Percentiles rank a stretch among this genome's conserved stretches.
Evolutionary conservation across 176 grass and related monocot species (phyloP).

Genomic region (Poa pratensis): DNA sequence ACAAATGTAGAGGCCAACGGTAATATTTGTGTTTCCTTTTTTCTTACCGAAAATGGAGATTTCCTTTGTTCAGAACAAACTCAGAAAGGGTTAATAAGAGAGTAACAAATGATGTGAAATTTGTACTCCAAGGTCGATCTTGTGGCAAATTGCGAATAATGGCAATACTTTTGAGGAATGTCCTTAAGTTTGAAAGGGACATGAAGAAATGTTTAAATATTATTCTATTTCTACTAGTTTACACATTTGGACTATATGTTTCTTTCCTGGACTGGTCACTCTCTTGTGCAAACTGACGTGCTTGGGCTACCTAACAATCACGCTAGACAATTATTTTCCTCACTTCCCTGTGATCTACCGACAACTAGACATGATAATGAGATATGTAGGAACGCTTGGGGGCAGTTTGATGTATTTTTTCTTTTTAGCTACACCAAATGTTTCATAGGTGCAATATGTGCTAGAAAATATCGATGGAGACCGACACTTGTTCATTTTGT

Average conservation of each 20-base stretch:
- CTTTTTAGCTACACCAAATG: neutral
- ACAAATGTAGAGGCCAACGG: neutral
- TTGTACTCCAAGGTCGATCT: neutral
- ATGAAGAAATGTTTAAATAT: neutral
- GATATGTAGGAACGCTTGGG: neutral
- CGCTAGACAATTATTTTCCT: neutral
- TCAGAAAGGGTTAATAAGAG: neutral
- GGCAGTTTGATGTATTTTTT: neutral
- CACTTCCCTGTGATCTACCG: neutral
- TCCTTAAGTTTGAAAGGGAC: neutral
- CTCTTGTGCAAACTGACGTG: neutral
- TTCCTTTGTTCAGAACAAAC: neutral
- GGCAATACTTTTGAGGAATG: neutral
- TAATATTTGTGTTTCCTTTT: too few relatives aligned
- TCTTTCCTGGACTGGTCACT: neutral
- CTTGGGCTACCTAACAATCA: slow-evolving; percentile 1
- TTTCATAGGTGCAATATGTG: neutral
- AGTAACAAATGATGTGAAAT: neutral
- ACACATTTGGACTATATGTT: neutral
- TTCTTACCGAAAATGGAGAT: neutral
- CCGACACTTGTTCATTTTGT: neutral
- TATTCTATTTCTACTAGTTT: neutral
- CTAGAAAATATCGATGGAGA: neutral
- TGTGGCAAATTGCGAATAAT: neutral
- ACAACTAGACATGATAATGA: neutral